These are phyloP conservation scores for Delphinella strobiligena DNA, from an alignment of 2,329 filamentous ascomycete species.

Conservation along the genomic window DNA sequence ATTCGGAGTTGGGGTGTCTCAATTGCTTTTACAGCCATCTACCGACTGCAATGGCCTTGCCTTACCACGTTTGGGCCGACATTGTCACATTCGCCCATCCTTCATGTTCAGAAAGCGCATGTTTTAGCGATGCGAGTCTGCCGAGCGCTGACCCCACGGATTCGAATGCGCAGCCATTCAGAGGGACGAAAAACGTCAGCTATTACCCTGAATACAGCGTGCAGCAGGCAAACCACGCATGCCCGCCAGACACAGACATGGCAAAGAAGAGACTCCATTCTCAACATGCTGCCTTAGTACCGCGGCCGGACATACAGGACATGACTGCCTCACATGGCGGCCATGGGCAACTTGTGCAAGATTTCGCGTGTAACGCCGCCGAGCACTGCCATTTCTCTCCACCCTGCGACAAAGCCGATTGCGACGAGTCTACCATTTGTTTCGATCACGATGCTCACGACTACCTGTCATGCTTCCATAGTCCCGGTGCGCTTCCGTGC, in stretches of 20 bases:
- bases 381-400: constrained; percentile 4
- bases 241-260: constrained; percentile 1
- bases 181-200: constrained; percentile 6
- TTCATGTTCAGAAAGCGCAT: not conserved
- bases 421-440: constrained; percentile 13
- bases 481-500: constrained; percentile 2
- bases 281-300: not conserved
- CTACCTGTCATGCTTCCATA: not conserved
- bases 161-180: constrained; percentile 1
- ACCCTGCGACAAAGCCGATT: constrained; percentile 25
- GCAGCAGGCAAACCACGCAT: constrained; percentile 2
- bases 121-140: not conserved
- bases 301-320: not conserved
- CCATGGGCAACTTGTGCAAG: not conserved
- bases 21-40: not conserved
- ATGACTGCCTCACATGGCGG: not conserved
- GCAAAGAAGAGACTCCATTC: not conserved
- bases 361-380: not conserved
- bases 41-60: constrained; percentile 3
- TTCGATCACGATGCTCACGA: constrained; percentile 7
- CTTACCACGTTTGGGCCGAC: constrained; percentile 6
- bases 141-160: constrained; percentile 4
- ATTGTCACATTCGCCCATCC: constrained; percentile 2
- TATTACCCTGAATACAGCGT: constrained; percentile 4
- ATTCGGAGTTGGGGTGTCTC: constrained; percentile 7